Evolutionary conservation across 352 stramenopile genomes (phyloP).

Genomic region (Saprolegnia parasitica): DNA sequence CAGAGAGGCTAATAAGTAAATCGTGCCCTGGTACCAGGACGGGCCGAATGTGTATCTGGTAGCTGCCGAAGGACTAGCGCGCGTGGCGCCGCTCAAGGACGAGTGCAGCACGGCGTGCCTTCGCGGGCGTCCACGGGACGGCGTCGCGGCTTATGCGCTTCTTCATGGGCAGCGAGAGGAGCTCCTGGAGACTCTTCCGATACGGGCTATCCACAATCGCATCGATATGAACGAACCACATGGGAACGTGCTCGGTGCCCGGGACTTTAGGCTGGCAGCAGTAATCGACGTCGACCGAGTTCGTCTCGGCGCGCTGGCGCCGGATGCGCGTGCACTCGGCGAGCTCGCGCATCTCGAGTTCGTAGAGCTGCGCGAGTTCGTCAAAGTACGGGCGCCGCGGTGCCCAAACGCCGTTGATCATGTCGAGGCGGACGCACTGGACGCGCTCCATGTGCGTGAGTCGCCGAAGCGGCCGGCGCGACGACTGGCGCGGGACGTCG

Average conservation of each 20-base stretch:
- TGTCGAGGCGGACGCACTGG: background rate
- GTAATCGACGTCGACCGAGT: background rate
- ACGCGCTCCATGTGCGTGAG: background rate
- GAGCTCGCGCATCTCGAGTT: background rate
- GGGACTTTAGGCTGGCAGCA: background rate
- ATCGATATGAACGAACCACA: background rate
- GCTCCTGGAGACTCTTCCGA: background rate
- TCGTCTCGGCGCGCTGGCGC: background rate
- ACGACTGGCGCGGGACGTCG: background rate
- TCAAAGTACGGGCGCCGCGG: background rate
- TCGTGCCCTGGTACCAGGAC: too few relatives aligned
- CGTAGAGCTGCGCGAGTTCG: background rate
- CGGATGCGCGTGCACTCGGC: background rate
- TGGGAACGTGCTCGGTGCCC: background rate
- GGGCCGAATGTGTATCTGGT: too few relatives aligned
- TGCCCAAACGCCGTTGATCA: background rate
- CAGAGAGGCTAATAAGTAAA: too few relatives aligned
- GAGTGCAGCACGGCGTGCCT: background rate
- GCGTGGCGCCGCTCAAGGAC: background rate
- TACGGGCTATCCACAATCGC: background rate
- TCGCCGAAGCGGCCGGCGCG: background rate
- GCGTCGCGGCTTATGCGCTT: background rate
- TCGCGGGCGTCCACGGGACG: background rate
- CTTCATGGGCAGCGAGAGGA: background rate
- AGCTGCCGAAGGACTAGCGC: background rate